Conservation (phyloP, 441 rosid species). For the Syzygium syzygioides region DNA sequence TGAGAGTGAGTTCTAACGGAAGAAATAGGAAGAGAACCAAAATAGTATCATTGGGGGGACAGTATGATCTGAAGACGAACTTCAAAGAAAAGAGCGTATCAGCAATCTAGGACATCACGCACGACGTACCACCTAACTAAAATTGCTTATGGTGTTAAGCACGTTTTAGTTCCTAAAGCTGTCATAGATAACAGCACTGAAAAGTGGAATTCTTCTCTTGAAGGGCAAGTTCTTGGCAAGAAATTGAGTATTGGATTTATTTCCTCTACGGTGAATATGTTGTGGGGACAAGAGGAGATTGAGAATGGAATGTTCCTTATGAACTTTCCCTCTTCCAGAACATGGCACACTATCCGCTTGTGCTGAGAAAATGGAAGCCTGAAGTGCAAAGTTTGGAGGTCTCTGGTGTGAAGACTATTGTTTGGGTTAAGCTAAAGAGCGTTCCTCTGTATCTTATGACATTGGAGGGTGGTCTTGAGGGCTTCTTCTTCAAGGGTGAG, state of each 20-base stretch:
- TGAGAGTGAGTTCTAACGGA: background rate
- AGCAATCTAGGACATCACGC: background rate
- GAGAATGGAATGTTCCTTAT: background rate
- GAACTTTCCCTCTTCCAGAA: background rate
- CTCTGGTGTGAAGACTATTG: background rate
- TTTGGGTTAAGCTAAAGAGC: background rate
- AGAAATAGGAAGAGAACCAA: background rate
- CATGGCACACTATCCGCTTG: background rate
- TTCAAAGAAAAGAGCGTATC: background rate
- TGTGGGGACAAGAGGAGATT: background rate
- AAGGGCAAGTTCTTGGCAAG: background rate
- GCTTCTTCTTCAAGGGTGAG: background rate
- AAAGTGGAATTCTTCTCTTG: background rate
- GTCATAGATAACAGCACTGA: background rate
- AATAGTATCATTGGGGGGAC: fast-evolving
- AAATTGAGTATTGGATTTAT: background rate
- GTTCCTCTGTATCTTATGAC: background rate
- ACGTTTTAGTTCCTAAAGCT: background rate
- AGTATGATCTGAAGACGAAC: background rate
- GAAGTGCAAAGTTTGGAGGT: background rate
- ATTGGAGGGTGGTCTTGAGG: background rate
- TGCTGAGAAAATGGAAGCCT: background rate
- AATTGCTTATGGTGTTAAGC: background rate
- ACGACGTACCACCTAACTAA: fast-evolving
- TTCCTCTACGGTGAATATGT: background rate